phyloP scores from a whole-genome alignment of 2,329 filamentous ascomycete genomes.

The Claviceps citrina region DNA sequence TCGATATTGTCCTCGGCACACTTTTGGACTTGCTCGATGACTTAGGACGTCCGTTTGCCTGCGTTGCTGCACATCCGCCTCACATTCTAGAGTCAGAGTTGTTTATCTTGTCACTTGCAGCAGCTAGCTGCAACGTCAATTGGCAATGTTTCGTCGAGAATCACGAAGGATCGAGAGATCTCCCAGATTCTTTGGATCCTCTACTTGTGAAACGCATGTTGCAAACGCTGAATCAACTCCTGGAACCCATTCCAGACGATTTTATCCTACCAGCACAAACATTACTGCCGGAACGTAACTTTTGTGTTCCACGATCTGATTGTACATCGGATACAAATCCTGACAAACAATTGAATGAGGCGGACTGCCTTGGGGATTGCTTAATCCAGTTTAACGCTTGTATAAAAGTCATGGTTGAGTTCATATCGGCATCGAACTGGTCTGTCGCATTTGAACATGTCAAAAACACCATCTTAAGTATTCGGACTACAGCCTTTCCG shows the following conservation, averaged over 20 bases:
- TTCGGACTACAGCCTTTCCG: constrained; percentile 28
- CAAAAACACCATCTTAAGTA: constrained; percentile 33
- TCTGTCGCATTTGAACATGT: constrained; percentile 42
- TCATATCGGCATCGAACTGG: constrained; percentile 51
- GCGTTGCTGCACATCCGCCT: constrained; percentile 35
- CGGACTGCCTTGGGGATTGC: constrained; percentile 19
- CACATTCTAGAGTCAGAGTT: constrained; percentile 49
- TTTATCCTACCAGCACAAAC: constrained; percentile 40
- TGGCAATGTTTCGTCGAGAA: constrained; percentile 26
- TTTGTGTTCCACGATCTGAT: constrained; percentile 19
- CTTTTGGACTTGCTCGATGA: constrained; percentile 44
- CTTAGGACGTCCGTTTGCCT: constrained; percentile 37
- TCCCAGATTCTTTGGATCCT: constrained; percentile 29
- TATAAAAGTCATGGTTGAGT: constrained; percentile 44
- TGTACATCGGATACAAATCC: constrained; percentile 8
- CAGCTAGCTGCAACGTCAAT: constrained; percentile 48
- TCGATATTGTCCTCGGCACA: constrained; percentile 39
- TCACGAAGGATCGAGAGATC: constrained; percentile 11
- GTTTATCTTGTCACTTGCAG: constrained; percentile 46
- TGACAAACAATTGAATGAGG: constrained; percentile 7
- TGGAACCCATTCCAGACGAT: constrained; percentile 42
- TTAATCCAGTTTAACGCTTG: constrained; percentile 35
- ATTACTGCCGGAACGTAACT: constrained; percentile 30
- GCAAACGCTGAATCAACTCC: constrained; percentile 39
- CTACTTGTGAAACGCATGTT: constrained; percentile 38